phyloP scores from a whole-genome alignment of 2,329 filamentous ascomycete species.

The Aspergillus pseudotamarii region DNA sequence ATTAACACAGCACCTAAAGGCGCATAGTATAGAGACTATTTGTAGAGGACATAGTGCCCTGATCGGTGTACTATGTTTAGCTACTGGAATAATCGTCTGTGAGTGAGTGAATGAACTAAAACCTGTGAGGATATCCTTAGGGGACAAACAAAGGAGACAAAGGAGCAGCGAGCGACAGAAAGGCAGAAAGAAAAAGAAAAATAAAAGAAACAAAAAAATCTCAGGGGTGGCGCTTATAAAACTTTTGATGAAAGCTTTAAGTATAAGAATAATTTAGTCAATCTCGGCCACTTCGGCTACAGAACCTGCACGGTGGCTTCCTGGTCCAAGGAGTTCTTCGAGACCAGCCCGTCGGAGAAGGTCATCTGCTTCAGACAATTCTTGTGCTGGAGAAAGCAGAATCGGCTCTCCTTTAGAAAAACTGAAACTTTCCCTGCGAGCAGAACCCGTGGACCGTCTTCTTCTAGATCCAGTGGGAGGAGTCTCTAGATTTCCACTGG shows the following conservation, averaged over 20 bases:
- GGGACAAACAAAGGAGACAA: background rate
- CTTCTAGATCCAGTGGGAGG: constrained; percentile 29
- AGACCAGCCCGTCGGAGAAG: constrained; percentile 17
- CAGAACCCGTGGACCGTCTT: constrained; percentile 25
- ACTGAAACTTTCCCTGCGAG: constrained; percentile 19
- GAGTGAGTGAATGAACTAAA: background rate
- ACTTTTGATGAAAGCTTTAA: background rate
- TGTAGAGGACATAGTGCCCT: background rate
- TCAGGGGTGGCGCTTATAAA: background rate
- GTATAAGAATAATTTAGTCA: constrained; percentile 19
- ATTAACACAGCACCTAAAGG: background rate
- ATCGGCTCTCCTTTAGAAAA: constrained; percentile 21
- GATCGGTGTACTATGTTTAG: background rate
- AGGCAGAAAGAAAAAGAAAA: background rate
- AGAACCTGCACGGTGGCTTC: constrained; percentile 11
- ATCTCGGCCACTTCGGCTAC: constrained; percentile 18
- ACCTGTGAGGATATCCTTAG: background rate
- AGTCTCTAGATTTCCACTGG: constrained; percentile 23
- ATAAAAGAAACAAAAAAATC: background rate
- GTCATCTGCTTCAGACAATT: constrained; percentile 20
- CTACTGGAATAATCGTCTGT: background rate
- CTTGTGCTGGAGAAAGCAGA: constrained; percentile 23
- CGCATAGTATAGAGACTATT: background rate
- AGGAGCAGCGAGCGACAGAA: background rate
- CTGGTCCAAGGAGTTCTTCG: constrained; percentile 23